Percentiles rank a stretch among this genome's conserved stretches.
phyloP scores from a whole-genome alignment of 2,329 filamentous ascomycete species.

The Aspergillus transmontanensis region DNA sequence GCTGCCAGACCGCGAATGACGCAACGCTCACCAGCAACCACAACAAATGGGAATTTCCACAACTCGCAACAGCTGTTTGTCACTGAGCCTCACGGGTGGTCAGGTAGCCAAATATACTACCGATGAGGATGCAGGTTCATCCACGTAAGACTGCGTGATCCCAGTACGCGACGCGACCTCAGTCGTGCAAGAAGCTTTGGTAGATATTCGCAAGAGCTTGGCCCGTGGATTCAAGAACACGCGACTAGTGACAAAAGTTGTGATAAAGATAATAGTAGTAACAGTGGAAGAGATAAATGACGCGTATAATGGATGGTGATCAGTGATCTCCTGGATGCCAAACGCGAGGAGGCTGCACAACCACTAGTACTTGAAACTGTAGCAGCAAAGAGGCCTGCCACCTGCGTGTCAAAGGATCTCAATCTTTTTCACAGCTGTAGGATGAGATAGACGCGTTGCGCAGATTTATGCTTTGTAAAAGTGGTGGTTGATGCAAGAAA shows the following conservation, averaged over 20 bases:
- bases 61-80: neutral
- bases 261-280: neutral
- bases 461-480: neutral
- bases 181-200: neutral
- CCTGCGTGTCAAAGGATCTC: neutral
- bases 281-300: neutral
- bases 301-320: neutral
- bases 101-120: neutral
- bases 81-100: neutral
- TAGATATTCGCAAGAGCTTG: neutral
- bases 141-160: neutral
- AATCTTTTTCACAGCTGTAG: neutral
- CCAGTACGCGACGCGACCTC: neutral
- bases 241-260: neutral
- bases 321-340: neutral
- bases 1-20: constrained; percentile 25
- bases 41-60: constrained; percentile 9
- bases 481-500: neutral
- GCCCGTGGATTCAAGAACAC: neutral
- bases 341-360: neutral
- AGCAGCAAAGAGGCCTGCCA: neutral
- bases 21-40: constrained; percentile 23
- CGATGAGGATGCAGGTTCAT: neutral
- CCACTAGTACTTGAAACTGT: neutral
- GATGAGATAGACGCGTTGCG: neutral